Conservation (phyloP, 768 basidiomycete genomes). For the Hypholoma sublateritium region DNA sequence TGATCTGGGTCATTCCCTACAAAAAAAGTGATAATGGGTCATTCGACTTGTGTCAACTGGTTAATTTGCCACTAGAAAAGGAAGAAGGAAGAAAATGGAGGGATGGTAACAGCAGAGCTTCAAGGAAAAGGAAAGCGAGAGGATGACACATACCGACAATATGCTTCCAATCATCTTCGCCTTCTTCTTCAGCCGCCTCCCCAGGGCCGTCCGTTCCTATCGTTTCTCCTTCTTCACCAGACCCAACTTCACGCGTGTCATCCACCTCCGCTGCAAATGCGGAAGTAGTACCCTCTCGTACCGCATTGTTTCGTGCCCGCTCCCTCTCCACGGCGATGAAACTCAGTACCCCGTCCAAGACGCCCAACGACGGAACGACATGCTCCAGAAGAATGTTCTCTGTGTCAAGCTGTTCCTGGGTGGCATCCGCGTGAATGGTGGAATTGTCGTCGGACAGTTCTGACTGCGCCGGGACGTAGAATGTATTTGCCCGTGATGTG, state of each 20-base stretch:
- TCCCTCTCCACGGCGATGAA: conserved; percentile 78
- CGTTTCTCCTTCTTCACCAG: conserved; percentile 5
- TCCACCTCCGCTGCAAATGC: conserved; percentile 23
- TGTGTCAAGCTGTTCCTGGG: background rate
- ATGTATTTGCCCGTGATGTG: background rate
- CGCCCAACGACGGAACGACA: conserved; percentile 67
- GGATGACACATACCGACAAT: conserved; percentile 19
- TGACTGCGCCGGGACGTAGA: background rate
- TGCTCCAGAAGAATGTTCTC: conserved; percentile 1
- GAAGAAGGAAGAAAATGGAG: background rate
- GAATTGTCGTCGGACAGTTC: conserved; percentile 5
- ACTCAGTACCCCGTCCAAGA: conserved; percentile 70
- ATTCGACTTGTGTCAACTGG: conserved; percentile 20
- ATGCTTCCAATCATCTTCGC: conserved; percentile 16
- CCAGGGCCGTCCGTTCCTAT: background rate
- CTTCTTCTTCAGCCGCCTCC: conserved; percentile 1
- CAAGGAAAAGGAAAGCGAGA: background rate
- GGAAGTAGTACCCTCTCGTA: conserved; percentile 30
- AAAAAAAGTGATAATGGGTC: conserved; percentile 12
- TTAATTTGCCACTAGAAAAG: conserved; percentile 4
- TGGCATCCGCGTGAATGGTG: background rate
- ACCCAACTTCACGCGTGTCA: background rate
- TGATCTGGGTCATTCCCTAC: conserved; percentile 18
- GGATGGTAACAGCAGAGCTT: background rate
- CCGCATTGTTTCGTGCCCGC: conserved; percentile 57